Conservation (phyloP, 306 rosid genomes). For the Spatholobus suberectus region DNA sequence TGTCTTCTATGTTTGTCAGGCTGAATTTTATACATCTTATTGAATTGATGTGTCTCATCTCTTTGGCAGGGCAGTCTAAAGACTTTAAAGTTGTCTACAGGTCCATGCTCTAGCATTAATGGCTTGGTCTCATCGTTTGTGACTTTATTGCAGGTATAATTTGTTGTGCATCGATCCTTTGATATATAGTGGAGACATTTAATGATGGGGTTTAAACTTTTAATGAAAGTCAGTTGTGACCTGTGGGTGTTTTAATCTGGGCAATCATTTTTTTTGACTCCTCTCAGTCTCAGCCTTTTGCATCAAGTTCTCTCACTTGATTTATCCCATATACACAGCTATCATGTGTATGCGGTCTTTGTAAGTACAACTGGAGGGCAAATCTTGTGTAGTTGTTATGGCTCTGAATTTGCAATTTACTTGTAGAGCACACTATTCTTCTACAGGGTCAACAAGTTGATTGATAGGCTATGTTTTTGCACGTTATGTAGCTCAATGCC, state of each 20-base stretch:
- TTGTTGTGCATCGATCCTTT: slow-evolving; percentile 8
- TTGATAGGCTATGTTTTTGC: background rate
- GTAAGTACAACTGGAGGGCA: background rate
- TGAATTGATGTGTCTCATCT: slow-evolving; percentile 44
- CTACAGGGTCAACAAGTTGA: background rate
- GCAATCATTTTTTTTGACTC: background rate
- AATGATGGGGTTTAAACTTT: slow-evolving; percentile 5
- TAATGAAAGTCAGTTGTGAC: background rate
- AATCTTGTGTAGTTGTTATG: background rate
- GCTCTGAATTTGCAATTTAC: background rate
- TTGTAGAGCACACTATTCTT: slow-evolving; percentile 6
- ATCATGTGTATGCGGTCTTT: background rate
- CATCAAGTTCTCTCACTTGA: slow-evolving; percentile 10
- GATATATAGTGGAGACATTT: slow-evolving; percentile 4
- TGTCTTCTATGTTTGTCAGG: background rate
- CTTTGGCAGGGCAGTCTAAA: slow-evolving; percentile 94
- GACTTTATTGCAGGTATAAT: slow-evolving; percentile 75
- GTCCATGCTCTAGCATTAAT: slow-evolving; percentile 67
- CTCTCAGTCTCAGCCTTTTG: background rate
- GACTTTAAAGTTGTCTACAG: slow-evolving; percentile 58
- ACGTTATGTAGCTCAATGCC: slow-evolving; percentile 10
- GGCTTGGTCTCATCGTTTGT: slow-evolving; percentile 88
- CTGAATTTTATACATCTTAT: slow-evolving; percentile 22
- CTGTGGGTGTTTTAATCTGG: background rate
- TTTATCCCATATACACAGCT: background rate